Percentiles rank a stretch among this genome's conserved stretches.
Conservation (phyloP, 805 yeast genomes). For the Komagataella kurtzmanii region DNA sequence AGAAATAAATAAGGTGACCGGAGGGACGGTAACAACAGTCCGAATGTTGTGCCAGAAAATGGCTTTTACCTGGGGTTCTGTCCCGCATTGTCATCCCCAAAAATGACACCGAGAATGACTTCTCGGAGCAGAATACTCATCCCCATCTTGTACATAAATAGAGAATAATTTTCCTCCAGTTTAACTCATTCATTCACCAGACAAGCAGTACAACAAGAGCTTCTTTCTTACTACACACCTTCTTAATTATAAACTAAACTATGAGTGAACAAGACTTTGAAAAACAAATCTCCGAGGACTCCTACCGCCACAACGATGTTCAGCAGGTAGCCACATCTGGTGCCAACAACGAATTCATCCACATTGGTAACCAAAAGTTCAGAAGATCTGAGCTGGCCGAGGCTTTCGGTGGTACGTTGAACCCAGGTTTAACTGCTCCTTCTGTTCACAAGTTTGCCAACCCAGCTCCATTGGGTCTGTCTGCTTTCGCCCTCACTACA, state of each 20-base stretch:
- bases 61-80: not conserved
- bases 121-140: not conserved
- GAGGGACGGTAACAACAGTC: not conserved
- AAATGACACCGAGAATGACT: not conserved
- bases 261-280: not conserved
- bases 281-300: not conserved
- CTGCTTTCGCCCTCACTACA: slow-evolving; percentile 61
- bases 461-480: slow-evolving; percentile 66
- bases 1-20: not conserved
- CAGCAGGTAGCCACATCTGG: not conserved
- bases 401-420: slow-evolving; percentile 78
- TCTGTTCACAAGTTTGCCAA: slow-evolving; percentile 52
- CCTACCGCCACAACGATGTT: not conserved
- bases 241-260: not conserved
- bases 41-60: not conserved
- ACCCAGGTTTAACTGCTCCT: slow-evolving; percentile 49
- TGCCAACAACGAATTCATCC: slow-evolving; percentile 46
- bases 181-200: not conserved
- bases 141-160: not conserved
- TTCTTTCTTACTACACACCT: not conserved
- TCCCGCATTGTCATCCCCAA: not conserved
- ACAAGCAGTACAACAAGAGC: not conserved
- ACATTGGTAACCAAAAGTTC: slow-evolving; percentile 61
- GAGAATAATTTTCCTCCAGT: not conserved
- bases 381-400: slow-evolving; percentile 40